phyloP scores from a whole-genome alignment of 345 rosid genomes.

The Heritiera littoralis region DNA sequence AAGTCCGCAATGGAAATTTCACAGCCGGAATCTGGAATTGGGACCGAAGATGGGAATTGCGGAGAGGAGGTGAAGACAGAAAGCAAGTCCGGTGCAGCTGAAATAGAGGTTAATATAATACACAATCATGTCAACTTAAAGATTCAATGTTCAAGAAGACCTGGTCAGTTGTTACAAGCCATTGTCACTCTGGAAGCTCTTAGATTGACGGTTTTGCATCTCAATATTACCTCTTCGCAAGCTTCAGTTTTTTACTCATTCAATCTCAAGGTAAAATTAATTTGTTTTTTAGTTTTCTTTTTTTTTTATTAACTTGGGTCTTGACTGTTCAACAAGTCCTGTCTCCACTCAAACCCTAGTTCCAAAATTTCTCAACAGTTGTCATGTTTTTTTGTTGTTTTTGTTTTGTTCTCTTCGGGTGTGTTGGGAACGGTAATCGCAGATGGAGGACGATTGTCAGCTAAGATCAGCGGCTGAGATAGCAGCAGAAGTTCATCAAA shows the following conservation, averaged over 20 bases:
- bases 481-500: conserved; percentile 57
- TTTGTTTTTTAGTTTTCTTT: background rate
- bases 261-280: conserved; percentile 67
- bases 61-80: conserved; percentile 31
- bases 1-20: conserved; percentile 26
- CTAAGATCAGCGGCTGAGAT: conserved; percentile 66
- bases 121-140: conserved; percentile 66
- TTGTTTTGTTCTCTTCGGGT: conserved; percentile 4
- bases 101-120: conserved; percentile 53
- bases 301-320: background rate
- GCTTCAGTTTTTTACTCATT: conserved; percentile 58
- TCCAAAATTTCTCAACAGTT: conserved; percentile 6
- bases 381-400: conserved; percentile 17
- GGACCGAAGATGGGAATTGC: background rate
- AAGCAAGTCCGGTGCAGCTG: conserved; percentile 31
- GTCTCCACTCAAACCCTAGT: conserved; percentile 14
- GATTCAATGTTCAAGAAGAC: conserved; percentile 50
- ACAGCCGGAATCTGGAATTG: conserved; percentile 11
- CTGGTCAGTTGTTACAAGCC: conserved; percentile 61
- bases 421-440: conserved; percentile 19
- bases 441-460: conserved; percentile 74
- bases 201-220: conserved; percentile 62
- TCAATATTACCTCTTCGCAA: conserved; percentile 55
- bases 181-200: conserved; percentile 61
- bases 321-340: background rate